Conservation (phyloP, 805 yeast genomes). For the Saccharomyces kudriavzevii region DNA sequence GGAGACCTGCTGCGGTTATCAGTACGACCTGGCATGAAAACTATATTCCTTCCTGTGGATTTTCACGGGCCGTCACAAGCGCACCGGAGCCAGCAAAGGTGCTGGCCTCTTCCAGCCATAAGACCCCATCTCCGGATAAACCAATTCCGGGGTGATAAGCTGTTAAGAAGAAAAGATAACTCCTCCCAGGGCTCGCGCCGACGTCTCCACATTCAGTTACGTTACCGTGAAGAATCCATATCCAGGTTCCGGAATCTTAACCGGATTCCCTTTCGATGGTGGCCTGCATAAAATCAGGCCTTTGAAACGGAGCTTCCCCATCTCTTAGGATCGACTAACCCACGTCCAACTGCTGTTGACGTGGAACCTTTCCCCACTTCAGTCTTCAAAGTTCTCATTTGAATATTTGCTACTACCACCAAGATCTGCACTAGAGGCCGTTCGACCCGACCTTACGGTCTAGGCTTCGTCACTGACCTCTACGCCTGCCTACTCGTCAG, state of each 20-base stretch:
- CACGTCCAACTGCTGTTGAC: constrained; percentile 38
- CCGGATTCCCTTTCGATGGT: constrained; percentile 39
- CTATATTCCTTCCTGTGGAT: constrained; percentile 35
- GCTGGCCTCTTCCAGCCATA: constrained; percentile 35
- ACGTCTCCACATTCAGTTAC: constrained; percentile 37
- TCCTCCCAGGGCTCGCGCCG: constrained; percentile 39
- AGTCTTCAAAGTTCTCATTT: constrained; percentile 37
- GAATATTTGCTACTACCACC: constrained; percentile 38
- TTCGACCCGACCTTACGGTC: constrained; percentile 35
- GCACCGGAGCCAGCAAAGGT: constrained; percentile 35
- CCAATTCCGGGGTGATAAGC: constrained; percentile 37
- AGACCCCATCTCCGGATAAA: constrained; percentile 36
- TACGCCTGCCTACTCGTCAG: constrained; percentile 38
- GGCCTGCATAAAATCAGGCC: constrained; percentile 30
- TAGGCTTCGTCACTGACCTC: constrained; percentile 37
- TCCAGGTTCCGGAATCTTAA: constrained; percentile 38
- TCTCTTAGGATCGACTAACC: constrained; percentile 38
- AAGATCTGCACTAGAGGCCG: constrained; percentile 38
- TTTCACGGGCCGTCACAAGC: constrained; percentile 36
- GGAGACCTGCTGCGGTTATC: constrained; percentile 41
- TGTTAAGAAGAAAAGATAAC: constrained; percentile 37
- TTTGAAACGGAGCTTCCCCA: constrained; percentile 35
- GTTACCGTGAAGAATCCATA: constrained; percentile 37
- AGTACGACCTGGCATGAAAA: constrained; percentile 38
- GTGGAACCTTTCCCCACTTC: constrained; percentile 38